These are phyloP conservation scores for Pugionium cornutum DNA, from an alignment of 345 rosid species.

Conservation along the genomic window DNA sequence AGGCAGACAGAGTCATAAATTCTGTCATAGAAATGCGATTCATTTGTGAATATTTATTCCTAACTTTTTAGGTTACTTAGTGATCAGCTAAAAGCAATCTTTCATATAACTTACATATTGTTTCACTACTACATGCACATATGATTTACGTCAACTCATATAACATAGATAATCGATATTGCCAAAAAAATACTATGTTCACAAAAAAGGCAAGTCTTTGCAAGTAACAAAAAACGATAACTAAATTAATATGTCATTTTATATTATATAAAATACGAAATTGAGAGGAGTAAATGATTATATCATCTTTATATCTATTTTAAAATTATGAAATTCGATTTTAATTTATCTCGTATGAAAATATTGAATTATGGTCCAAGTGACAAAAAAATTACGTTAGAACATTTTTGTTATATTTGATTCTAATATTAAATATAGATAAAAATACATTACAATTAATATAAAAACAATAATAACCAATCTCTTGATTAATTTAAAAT, in stretches of 20 bases:
- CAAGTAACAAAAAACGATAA: not conserved
- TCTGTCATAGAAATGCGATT: slow-evolving; percentile 29
- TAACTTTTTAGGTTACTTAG: slow-evolving; percentile 20
- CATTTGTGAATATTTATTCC: not conserved
- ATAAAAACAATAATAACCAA: not conserved
- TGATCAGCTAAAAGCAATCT: slow-evolving; percentile 21
- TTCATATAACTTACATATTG: slow-evolving; percentile 15
- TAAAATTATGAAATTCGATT: no score
- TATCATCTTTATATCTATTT: no score
- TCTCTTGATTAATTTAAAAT: not conserved
- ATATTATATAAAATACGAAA: no score
- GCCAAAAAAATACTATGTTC: not conserved
- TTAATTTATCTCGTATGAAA: no score
- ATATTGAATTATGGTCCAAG: no score
- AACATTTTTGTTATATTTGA: no score
- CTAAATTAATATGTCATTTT: no score
- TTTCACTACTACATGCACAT: not conserved
- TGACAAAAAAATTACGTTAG: no score
- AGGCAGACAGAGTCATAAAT: slow-evolving; percentile 36
- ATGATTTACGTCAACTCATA: slow-evolving; percentile 24
- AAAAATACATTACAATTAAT: no score
- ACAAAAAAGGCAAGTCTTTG: not conserved
- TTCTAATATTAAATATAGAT: no score
- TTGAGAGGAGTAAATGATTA: no score
- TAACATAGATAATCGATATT: not conserved